Evolutionary conservation across 106 monocot species (phyloP), one percentile per base, ranked within the genome.

Genomic region (Gastrodia elata): DNA sequence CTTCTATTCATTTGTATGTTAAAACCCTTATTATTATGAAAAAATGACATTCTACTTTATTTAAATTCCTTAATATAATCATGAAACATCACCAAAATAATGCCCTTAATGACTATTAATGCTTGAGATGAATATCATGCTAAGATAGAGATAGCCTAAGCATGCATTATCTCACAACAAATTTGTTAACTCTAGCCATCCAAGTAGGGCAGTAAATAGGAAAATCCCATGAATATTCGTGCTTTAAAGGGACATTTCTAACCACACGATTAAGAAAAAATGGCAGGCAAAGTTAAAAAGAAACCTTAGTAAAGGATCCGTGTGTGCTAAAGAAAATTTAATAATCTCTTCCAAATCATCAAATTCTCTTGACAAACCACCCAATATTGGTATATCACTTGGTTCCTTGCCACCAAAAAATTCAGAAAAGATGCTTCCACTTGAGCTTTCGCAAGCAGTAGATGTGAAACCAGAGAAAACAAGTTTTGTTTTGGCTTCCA

Each of bases 341-440:
- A 97, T 90, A 26, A 93, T 86, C 71, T 90, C 88, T 39, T 88
- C 87, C 70, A 97, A 78, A 73, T 74, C 75, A n/a, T 78, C 64
- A 84, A 76, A 81, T 76, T 97, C 93, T 80, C 93, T 97, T 20
- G 87, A 84, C 71, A 97, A 75, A 37, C 97, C 92, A 73, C 97
- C 93, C 72, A 93, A 77, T 77, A 25, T 90, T 71, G 84, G 83
- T 64, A 68, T 22, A 69, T 71, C 44, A 42, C 22, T 27, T 32
- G 38, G 52, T 56, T 74, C 68, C 43, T 43, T 77, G 28, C 72
- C 73, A 55, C 44, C 42, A 30, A 73, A 41, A n/a, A 65, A 72
- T 34, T 70, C 41, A 65, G 8, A 33, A 2, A 71, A 35, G 8
- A 64, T 70, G 38, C 22, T 28, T 73, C 39, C 68, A 30, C 15